Base-by-base conservation (phyloP, 2,329 filamentous ascomycete species). In the Chrysoporthe deuterocubensis region DNA sequence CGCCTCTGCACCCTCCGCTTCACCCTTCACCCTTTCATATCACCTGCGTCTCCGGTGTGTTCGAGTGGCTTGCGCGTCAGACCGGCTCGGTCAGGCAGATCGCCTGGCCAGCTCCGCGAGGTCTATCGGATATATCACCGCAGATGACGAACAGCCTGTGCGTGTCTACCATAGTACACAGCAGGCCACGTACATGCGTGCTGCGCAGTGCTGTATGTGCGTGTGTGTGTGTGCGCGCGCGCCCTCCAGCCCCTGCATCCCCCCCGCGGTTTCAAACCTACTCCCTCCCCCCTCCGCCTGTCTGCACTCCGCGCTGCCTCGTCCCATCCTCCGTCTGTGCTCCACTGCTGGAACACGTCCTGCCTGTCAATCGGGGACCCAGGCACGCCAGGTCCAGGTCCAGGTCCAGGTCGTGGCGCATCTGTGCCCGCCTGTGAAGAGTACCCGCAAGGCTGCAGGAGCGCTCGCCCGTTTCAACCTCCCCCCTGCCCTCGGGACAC, bases 381-480 rank as follows among this genome's bases (percentile, higher is more conserved):
- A 34, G 14, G n/a, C 32, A 26, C 14, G 48, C 50, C 13, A 32
- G 50, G 11, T 4, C 21, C n/a, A 50, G 46, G 46, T 26, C 46
- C 9, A 21, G n/a, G 18, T 4, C 18, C 46, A 50, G 46, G n/a
- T 26, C 46, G 32, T 32, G 48, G 21, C 48, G 21, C 48, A 52
- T 52, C 48, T 21, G 48, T 52, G 48, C 54, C 32, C 54, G 18
- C 14, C 54, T 14, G 46, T 50, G 58, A 66, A 63, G 48, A 34
- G 65, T 61, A 61, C 52, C 62, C 62, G 65, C 65, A 66, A 58
- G 58, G 58, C 65, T 66, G 65, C 59, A 63, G 63, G 42, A 66
- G 58, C 34, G 26, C 32, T 66, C 65, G 65, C 65, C 63, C 43
- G 65, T 66, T 66, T 66, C 65, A 54, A 62, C 2, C 62, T n/a